These are phyloP conservation scores for Xylogone sp. DNA, from an alignment of 2,329 filamentous ascomycete genomes.

Conservation along the genomic window DNA sequence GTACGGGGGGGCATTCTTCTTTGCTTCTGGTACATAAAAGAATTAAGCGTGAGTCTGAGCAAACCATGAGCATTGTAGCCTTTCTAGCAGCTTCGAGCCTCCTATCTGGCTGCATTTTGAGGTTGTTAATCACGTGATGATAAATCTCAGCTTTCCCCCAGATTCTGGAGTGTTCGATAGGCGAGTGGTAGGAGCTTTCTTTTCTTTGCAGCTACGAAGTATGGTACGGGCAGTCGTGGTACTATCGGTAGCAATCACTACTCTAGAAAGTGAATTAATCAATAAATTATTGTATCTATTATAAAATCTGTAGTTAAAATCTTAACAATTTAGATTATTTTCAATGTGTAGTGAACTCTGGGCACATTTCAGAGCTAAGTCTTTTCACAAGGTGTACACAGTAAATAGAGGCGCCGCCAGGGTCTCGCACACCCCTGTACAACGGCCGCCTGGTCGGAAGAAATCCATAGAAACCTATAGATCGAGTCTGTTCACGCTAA, in stretches of 20 bases:
- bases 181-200: neutral
- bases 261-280: no score
- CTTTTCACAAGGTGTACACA: neutral
- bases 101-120: no score
- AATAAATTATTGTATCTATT: no score
- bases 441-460: neutral
- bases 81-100: neutral
- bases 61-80: no score
- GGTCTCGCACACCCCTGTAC: neutral
- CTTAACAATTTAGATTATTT: no score
- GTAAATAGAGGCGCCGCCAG: neutral
- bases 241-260: neutral
- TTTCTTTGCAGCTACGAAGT: neutral
- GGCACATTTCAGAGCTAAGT: neutral
- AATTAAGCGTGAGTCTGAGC: no score
- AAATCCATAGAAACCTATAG: neutral
- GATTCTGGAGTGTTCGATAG: neutral
- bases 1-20: no score
- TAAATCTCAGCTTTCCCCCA: neutral
- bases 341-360: neutral
- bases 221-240: neutral
- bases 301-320: no score
- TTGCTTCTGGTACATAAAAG: no score
- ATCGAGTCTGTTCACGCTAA: neutral
- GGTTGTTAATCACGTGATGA: neutral